phyloP scores from a whole-genome alignment of 1,284 basidiomycete genomes.

The Sporisorium graminicola region DNA sequence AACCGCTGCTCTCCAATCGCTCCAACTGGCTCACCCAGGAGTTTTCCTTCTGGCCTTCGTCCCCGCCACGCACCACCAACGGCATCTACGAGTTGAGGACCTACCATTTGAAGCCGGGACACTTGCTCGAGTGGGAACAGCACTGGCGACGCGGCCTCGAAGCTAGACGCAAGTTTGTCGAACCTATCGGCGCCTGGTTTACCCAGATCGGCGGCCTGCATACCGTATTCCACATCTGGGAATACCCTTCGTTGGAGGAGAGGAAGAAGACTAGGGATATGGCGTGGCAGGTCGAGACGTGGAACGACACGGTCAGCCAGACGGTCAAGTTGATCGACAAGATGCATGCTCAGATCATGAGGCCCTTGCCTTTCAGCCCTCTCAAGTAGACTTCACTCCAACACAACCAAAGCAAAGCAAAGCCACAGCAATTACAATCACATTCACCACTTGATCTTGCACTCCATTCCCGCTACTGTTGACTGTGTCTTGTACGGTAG shows the following conservation, averaged over 20 bases:
- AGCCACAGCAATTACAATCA: neutral
- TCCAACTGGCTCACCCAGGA: conserved; percentile 67
- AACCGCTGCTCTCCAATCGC: conserved; percentile 49
- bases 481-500: no score
- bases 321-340: conserved; percentile 67
- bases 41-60: conserved; percentile 66
- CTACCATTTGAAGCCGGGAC: conserved; percentile 66
- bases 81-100: conserved; percentile 64
- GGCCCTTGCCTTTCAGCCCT: conserved; percentile 55
- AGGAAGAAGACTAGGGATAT: conserved; percentile 65
- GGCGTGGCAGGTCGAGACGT: conserved; percentile 68
- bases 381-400: conserved; percentile 30
- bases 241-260: conserved; percentile 64
- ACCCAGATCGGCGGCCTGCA: conserved; percentile 66
- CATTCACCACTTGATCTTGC: neutral
- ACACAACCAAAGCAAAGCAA: neutral
- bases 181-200: conserved; percentile 68
- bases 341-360: conserved; percentile 69
- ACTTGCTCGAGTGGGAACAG: conserved; percentile 66
- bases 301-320: conserved; percentile 67
- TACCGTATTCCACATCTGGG: conserved; percentile 68
- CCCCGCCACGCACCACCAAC: conserved; percentile 41
- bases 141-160: conserved; percentile 67
- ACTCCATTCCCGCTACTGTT: no score
- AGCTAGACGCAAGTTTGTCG: conserved; percentile 62